Evolutionary conservation across 1,139 yeast species (phyloP).

Genomic region (Zhuliangozyma blackwelliae): DNA sequence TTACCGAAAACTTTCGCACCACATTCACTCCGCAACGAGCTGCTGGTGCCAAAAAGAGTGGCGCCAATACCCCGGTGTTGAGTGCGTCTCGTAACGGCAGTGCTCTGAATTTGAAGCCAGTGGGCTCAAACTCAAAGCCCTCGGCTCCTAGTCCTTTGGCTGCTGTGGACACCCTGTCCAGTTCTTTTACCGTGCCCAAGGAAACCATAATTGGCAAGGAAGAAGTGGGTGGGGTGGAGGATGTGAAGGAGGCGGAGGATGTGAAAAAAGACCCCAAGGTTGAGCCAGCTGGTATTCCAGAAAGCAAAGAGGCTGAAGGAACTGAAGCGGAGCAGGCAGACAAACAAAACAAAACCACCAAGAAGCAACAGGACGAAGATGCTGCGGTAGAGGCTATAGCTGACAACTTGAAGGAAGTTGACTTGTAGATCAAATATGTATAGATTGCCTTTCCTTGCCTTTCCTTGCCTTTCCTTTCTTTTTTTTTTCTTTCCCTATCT

Average conservation of each 20-base stretch:
- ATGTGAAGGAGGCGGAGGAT: too few relatives aligned
- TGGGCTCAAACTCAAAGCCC: conserved; percentile 6
- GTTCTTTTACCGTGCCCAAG: conserved; percentile 34
- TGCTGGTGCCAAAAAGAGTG: conserved; percentile 2
- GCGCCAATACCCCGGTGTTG: conserved; percentile 6
- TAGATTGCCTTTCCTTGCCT: not conserved
- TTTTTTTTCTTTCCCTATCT: not conserved
- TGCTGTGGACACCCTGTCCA: conserved; percentile 22
- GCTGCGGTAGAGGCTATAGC: conserved; percentile 2
- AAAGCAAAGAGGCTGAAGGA: not conserved
- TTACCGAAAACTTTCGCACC: conserved; percentile 36
- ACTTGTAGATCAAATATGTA: not conserved
- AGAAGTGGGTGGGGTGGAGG: not conserved
- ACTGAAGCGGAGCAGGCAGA: not conserved
- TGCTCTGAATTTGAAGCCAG: conserved; percentile 6
- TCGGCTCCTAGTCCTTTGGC: conserved; percentile 22
- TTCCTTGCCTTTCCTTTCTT: too few relatives aligned
- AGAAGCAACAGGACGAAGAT: conserved; percentile 4
- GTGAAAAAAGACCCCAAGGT: too few relatives aligned
- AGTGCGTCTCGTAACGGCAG: conserved; percentile 9
- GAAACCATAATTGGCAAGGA: conserved; percentile 41
- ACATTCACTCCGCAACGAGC: conserved; percentile 36
- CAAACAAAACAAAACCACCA: conserved; percentile 3
- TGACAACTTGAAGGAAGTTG: conserved; percentile 10
- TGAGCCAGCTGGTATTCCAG: not conserved